phyloP scores from a whole-genome alignment of 2,329 filamentous ascomycete genomes.

The Sporothrix pseudoabietina region DNA sequence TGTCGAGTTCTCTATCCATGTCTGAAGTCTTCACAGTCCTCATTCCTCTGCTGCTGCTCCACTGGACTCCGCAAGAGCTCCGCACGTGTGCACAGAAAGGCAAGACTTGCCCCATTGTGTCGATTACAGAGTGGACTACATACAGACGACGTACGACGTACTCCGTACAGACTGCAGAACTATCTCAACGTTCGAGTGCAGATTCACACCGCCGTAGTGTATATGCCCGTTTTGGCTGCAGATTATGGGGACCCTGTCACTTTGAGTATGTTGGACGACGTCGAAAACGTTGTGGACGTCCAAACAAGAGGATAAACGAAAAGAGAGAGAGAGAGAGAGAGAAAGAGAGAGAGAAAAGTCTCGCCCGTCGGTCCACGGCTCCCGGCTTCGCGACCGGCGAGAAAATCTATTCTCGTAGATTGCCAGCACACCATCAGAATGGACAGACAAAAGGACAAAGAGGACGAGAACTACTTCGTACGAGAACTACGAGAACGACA shows the following conservation, averaged over 20 bases:
- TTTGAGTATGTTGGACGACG: neutral
- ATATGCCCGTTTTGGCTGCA: neutral
- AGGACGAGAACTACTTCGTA: too few relatives aligned
- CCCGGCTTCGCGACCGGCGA: neutral
- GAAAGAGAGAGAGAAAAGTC: neutral
- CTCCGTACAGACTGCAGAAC: too few relatives aligned
- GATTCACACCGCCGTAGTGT: neutral
- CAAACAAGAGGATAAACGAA: neutral
- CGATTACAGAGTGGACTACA: neutral
- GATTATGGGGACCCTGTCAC: neutral
- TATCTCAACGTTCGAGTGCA: neutral
- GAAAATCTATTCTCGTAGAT: constrained; percentile 1
- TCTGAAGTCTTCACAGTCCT: neutral
- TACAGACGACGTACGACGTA: neutral
- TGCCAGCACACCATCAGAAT: constrained; percentile 13
- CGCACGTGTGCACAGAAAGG: neutral
- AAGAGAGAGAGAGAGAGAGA: neutral
- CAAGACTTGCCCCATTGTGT: neutral
- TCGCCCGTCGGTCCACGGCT: neutral
- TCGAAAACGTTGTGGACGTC: neutral
- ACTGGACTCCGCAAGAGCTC: constrained; percentile 1
- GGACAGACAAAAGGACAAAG: neutral
- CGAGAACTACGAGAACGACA: neutral
- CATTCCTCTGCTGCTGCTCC: neutral
- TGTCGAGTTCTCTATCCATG: neutral